Base-by-base conservation (phyloP, 768 basidiomycete species). In the Baorangia bicolor region DNA sequence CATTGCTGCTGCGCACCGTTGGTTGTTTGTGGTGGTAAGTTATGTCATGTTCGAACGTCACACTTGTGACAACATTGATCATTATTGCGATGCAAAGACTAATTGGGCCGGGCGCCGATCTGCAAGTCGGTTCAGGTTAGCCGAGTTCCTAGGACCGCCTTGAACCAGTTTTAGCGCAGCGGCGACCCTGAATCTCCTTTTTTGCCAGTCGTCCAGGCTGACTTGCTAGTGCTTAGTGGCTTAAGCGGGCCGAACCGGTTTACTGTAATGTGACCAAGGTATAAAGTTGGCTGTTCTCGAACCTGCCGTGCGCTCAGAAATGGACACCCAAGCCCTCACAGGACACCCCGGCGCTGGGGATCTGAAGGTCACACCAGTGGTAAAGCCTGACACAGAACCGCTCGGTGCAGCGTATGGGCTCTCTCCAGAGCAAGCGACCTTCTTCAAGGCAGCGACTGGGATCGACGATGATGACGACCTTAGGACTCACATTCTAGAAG, bases 391-490 rank as follows among this genome's bases (percentile, higher is more conserved):
- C 25, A 16, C 10, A 10, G 42, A 51, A 46, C 45, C 46, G 2
- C 37, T 59, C 18, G 31, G 8, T 1, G 33, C 28, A 38, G 27
- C 18, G 2, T 61, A 55, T 34, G 10, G 1, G 4, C 49, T 64
- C 23, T 44, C 65, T 42, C 47, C 50, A n/a, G 59, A 61, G n/a
- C 58, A 67, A 49, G 46, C 63, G 0, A 30, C 21, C 18, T 73
- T 75, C 42, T 63, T 75, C 53, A 71, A 69, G 50, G 27, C 21
- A 7, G 53, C 68, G 59, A 72, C 60, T 33, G 60, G 69, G 8
- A 74, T 75, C 43, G 21, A 62, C 6, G 51, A 68, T 27, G 69
- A 70, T 0, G 54, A 69, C 0, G 51, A 57, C 12, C 60, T 75
- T 7, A 68, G 58, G 55, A 25, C 44, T 14, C 74, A 75, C 49